Percentiles rank a stretch among this genome's conserved stretches.
phyloP scores from a whole-genome alignment of 129 eudicot species.

The Dittrichia graveolens region DNA sequence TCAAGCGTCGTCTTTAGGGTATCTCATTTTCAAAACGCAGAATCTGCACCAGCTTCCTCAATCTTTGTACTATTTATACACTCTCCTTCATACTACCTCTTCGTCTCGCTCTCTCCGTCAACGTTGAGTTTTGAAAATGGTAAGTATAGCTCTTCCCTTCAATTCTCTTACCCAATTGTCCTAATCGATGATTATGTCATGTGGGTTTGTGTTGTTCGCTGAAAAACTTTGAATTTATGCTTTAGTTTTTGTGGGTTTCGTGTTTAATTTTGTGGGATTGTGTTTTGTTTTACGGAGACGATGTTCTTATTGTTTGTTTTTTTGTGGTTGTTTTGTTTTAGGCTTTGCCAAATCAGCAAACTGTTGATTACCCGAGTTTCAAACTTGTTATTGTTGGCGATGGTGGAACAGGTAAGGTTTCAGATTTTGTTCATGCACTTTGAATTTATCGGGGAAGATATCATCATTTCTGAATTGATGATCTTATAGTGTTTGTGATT shows the following conservation, averaged over 20 bases:
- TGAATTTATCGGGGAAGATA: constrained; percentile 3
- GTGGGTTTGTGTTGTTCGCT: background rate
- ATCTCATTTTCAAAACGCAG: constrained; percentile 31
- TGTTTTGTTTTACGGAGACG: background rate
- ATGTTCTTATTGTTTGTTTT: background rate
- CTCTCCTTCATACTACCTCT: background rate
- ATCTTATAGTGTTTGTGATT: too few relatives aligned
- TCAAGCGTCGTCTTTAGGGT: background rate
- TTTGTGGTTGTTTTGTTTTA: constrained; percentile 21
- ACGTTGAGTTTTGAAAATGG: constrained; percentile 17
- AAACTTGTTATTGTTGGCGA: constrained; percentile 78
- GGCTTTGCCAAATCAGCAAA: constrained; percentile 75
- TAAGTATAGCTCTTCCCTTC: background rate
- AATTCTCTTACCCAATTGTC: background rate
- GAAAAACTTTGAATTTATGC: background rate
- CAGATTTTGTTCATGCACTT: background rate
- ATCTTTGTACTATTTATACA: background rate
- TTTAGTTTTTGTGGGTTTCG: background rate
- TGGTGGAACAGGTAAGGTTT: constrained; percentile 65
- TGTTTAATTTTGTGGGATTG: background rate
- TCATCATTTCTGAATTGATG: background rate
- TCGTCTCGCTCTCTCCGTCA: background rate
- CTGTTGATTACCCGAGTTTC: constrained; percentile 75
- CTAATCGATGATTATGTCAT: background rate
- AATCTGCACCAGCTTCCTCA: constrained; percentile 8